phyloP scores from a whole-genome alignment of 2,329 filamentous ascomycete species.

The Elsinoe batatas region DNA sequence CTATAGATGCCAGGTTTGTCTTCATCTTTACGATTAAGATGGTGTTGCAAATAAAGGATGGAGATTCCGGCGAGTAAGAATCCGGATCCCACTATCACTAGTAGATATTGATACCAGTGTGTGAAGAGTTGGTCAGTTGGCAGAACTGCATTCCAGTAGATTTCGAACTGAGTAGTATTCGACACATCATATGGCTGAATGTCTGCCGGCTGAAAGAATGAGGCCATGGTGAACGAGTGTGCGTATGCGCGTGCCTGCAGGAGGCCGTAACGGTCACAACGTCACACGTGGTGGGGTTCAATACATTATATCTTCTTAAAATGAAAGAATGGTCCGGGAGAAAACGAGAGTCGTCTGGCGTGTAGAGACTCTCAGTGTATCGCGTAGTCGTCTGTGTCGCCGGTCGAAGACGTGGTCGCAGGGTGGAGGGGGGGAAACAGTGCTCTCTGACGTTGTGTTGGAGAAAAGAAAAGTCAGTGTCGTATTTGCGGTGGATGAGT shows the following conservation, averaged over 20 bases:
- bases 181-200: neutral
- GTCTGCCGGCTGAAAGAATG: conserved; percentile 14
- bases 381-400: neutral
- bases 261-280: conserved; percentile 9
- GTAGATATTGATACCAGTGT: conserved; percentile 16
- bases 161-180: conserved; percentile 9
- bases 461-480: conserved; percentile 4
- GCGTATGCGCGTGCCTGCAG: conserved; percentile 4
- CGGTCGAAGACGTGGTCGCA: neutral
- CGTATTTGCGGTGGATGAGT: neutral
- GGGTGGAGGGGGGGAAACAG: neutral
- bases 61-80: conserved; percentile 7
- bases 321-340: neutral
- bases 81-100: conserved; percentile 11
- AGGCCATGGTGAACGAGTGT: conserved; percentile 13
- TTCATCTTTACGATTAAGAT: conserved; percentile 1
- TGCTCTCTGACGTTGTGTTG: neutral
- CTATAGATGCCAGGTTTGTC: conserved; percentile 7
- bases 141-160: conserved; percentile 14
- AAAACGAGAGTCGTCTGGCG: neutral
- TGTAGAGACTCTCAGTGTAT: neutral
- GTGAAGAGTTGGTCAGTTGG: conserved; percentile 11
- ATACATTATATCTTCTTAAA: conserved; percentile 7
- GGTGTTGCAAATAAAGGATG: conserved; percentile 4
- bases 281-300: conserved; percentile 11